These are phyloP conservation scores for Chlorophyllum brunneum DNA, from an alignment of 768 basidiomycete genomes.

Conservation along the genomic window DNA sequence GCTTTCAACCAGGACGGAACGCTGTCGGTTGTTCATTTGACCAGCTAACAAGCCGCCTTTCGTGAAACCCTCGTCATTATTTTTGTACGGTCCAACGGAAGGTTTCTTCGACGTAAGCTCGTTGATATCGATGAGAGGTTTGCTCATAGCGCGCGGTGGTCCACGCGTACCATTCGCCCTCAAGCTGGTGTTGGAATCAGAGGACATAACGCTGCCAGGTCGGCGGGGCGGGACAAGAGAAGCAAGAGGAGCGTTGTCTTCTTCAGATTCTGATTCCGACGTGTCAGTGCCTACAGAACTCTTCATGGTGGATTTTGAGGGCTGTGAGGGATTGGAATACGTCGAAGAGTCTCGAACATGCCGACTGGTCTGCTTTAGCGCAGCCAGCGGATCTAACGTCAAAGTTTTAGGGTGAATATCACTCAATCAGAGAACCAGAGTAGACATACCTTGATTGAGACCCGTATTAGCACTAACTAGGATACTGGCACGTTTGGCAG, in stretches of 20 bases:
- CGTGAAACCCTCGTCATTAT: constrained; percentile 3
- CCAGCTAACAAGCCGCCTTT: constrained; percentile 1
- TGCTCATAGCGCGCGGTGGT: constrained; percentile 19
- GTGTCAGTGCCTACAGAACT: not conserved
- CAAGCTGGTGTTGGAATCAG: constrained; percentile 28
- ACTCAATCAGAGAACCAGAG: not conserved
- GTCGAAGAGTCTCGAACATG: constrained; percentile 26
- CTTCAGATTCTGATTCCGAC: constrained; percentile 30
- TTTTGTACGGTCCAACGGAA: not conserved
- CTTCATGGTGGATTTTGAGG: not conserved
- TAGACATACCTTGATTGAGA: constrained; percentile 25
- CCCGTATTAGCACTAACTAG: constrained; percentile 30
- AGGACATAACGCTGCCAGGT: constrained; percentile 60
- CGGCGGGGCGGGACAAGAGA: constrained; percentile 57
- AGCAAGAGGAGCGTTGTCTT: constrained; percentile 62
- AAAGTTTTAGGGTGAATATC: not conserved
- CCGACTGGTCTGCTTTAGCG: constrained; percentile 18
- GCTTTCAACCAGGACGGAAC: constrained; percentile 18
- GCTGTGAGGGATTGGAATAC: constrained; percentile 20
- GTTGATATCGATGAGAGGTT: constrained; percentile 51
- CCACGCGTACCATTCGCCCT: constrained; percentile 21
- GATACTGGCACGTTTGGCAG: constrained; percentile 47
- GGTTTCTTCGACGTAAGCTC: constrained; percentile 29
- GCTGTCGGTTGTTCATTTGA: not conserved
- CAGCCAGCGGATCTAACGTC: constrained; percentile 11